Evolutionary conservation across 805 yeast species (phyloP), one percentile per base, ranked within the genome.

Genomic region (Candida khao-thaluensis): DNA sequence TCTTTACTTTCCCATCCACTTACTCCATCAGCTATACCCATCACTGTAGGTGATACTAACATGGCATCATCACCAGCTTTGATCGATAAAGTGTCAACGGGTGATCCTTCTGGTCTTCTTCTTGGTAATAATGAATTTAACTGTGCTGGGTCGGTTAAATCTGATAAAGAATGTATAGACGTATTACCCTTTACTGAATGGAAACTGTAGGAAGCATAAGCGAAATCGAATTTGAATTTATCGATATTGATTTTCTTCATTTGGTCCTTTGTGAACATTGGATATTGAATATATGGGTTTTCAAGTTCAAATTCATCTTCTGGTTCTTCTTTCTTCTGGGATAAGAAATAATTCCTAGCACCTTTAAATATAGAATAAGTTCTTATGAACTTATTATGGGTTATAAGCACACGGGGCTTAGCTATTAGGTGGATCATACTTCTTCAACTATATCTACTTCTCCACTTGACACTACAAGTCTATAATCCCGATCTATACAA

Each of bases 51-150:
- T 3, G 77, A 70, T 2, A 74, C 72, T 29, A 76, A 57, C 78
- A 76, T 72, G 7, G 81, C 79, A 49, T 76, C 81, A 45, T 76
- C 81, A 1, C 81, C 81, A 16, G 74, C 75, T 44, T 71, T 71
- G 32, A 76, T 66, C 6, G 76, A 69, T 3, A 75, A 52, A 0
- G 81, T 76, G 46, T 75, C 80, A 10, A 61, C 64, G 0, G 78
- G 77, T 16, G 76, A 71, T 3, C 79, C 79, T 30, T 69, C 71
- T 0, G 78, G 72, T 39, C 79, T 51, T 52, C 80, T 58, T 44
- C 71, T 60, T 2, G 80, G 81, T 17, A 68, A 53, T 30, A 76
- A 59, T 12, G 72, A 47, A 21, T 72, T 67, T 25, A 73, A 54
- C 38, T 62, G 69, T 0, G 77, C 56, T 0, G 74, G 70, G 38